Percentiles rank a stretch among this genome's conserved stretches.
Conservation (phyloP, 148 eudicot genomes). For the Arctostaphylos glauca region DNA sequence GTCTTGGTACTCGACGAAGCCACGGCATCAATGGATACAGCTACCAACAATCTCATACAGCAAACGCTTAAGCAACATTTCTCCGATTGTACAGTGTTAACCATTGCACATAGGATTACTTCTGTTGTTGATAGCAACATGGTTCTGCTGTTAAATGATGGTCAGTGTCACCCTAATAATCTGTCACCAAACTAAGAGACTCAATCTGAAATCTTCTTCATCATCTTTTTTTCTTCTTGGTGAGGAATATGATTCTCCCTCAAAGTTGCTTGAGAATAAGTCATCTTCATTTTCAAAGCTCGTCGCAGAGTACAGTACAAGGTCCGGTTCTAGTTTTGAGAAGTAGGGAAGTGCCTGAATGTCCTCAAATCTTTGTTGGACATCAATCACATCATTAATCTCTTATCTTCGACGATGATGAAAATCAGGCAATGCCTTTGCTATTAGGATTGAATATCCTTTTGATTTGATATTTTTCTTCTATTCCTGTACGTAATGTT, state of each 20-base stretch:
- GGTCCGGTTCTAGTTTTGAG: constrained; percentile 34
- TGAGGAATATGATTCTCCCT: constrained; percentile 63
- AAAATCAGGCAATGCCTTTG: background rate
- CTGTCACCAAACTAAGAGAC: background rate
- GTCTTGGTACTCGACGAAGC: constrained; percentile 61
- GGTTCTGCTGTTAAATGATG: constrained; percentile 58
- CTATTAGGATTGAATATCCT: background rate
- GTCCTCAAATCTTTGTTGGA: background rate
- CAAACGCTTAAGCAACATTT: constrained; percentile 42
- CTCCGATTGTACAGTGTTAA: constrained; percentile 38
- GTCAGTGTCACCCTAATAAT: constrained; percentile 14
- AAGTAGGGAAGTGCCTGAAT: background rate
- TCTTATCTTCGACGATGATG: background rate
- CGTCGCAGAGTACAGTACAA: constrained; percentile 58
- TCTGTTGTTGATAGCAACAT: constrained; percentile 74
- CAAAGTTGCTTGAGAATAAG: constrained; percentile 52
- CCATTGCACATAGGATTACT: constrained; percentile 54
- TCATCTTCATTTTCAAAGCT: constrained; percentile 70
- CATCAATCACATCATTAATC: background rate
- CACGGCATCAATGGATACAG: constrained; percentile 62
- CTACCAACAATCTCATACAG: constrained; percentile 57
- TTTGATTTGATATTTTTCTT: background rate
- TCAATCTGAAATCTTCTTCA: background rate
- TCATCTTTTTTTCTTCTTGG: constrained; percentile 3
- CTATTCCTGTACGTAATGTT: background rate